These are phyloP conservation scores for Cardamine resedifolia DNA, from an alignment of 345 rosid genomes.

Conservation along the genomic window DNA sequence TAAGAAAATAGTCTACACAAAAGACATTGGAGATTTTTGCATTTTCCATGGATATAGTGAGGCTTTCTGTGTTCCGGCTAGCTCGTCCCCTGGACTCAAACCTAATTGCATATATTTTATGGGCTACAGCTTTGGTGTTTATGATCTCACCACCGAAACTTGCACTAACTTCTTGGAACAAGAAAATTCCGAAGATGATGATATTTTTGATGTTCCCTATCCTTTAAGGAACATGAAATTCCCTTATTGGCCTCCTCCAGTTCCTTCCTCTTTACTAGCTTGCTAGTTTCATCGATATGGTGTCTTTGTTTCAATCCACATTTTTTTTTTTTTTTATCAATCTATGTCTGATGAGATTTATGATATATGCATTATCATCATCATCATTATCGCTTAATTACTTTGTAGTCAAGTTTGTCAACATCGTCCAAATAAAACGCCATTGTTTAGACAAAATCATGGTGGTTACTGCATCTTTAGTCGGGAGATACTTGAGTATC, in stretches of 20 bases:
- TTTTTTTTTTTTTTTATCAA: too few species aligned
- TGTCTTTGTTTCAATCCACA: too few species aligned
- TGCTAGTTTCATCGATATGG: too few species aligned
- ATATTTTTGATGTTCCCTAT: too few species aligned
- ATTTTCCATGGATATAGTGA: not conserved
- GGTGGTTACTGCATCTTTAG: too few species aligned
- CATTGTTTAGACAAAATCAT: not conserved
- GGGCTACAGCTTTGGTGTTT: constrained; percentile 11
- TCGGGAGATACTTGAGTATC: not conserved
- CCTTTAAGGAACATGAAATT: too few species aligned
- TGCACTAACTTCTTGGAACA: too few species aligned
- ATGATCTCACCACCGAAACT: not conserved
- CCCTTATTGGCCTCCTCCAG: too few species aligned
- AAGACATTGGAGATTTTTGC: constrained; percentile 16
- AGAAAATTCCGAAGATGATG: too few species aligned
- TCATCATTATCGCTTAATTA: not conserved
- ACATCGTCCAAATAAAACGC: not conserved
- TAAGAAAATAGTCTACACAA: not conserved
- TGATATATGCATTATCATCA: not conserved
- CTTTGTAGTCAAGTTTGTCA: not conserved
- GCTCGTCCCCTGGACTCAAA: constrained; percentile 6
- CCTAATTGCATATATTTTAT: constrained; percentile 9
- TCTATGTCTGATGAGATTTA: too few species aligned
- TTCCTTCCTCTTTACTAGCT: too few species aligned
- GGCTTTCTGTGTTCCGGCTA: not conserved